Base-by-base conservation (phyloP, 2,329 filamentous ascomycete species). In the Teratosphaeria gauchensis region DNA sequence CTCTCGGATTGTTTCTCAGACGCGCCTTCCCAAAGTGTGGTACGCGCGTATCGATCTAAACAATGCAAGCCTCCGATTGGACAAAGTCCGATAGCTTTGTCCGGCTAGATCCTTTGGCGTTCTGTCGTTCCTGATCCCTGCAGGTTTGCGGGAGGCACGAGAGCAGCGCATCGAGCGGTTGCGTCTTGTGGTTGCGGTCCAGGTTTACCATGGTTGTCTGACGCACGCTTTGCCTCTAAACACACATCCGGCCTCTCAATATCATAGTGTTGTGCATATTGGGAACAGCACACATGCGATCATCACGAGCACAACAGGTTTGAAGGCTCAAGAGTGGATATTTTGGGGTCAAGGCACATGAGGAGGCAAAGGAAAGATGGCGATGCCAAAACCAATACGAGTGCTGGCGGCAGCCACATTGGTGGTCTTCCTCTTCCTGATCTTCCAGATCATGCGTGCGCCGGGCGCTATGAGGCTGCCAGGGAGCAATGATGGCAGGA, bases 331-430 rank as follows among this genome's bases (percentile, higher is more conserved):
- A 7, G 42, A 48, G 42, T 16, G 19, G 2, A 48, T 28, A 1
- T 21, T 16, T 8, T 5, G 42, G 42, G 42, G 6, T 5, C 42
- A 48, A 48, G 42, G 58, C 70, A 24, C 28, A 42, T 58, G 48
- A 57, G 35, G 35, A 35, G 54, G 53, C 51, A 56, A 16, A 32
- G 51, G 35, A 59, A 82, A 67, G 65, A 96, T 96, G 91, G 89
- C 88, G 69, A 80, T 96, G 72, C 89, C 90, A 71, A 86, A 87
- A 78, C 89, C 90, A 59, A 87, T 96, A 72, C 86, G 92, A 76
- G 84, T 88, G 69, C 79, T 96, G 71, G 87, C 84, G 65, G 81
- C 88, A 64, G 79, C 84, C 62, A 89, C 87, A 63, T 77, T 89
- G 67, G 74, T 88, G 61, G 77, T 95, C 64, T 88, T 90, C 78